phyloP scores from a whole-genome alignment of 2,329 filamentous ascomycete genomes.

The Cadophora sp. region DNA sequence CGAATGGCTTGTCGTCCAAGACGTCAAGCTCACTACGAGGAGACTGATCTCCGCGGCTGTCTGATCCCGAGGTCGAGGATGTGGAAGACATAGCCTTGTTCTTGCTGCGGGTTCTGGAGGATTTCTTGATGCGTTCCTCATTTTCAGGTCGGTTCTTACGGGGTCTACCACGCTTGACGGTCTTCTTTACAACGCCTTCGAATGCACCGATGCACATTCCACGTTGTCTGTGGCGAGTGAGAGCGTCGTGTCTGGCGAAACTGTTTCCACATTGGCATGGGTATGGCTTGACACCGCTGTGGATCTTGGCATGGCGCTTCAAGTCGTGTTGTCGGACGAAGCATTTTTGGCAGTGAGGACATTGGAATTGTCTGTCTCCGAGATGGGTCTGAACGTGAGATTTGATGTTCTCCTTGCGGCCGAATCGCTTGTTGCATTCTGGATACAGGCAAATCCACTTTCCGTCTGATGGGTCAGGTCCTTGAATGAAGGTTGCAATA shows the following conservation, averaged over 20 bases:
- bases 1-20: conserved; percentile 47
- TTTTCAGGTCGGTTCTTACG: conserved; percentile 65
- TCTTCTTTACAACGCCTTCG: conserved; percentile 75
- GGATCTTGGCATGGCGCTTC: conserved; percentile 96
- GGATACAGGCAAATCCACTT: conserved; percentile 82
- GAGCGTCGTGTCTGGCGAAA: conserved; percentile 92
- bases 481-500: conserved; percentile 75
- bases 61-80: conserved; percentile 62
- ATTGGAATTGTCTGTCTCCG: conserved; percentile 93
- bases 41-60: conserved; percentile 62
- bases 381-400: conserved; percentile 98
- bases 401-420: conserved; percentile 98
- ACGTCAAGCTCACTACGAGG: conserved; percentile 56
- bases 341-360: conserved; percentile 90
- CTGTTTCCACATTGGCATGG: conserved; percentile 93
- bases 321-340: conserved; percentile 97
- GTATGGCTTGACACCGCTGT: conserved; percentile 94
- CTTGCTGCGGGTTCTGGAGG: conserved; percentile 61
- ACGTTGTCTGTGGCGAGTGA: conserved; percentile 91
- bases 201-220: conserved; percentile 98
- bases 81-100: conserved; percentile 51
- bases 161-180: conserved; percentile 70
- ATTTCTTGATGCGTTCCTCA: conserved; percentile 60
- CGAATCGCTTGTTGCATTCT: conserved; percentile 87
- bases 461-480: conserved; percentile 74